phyloP scores from a whole-genome alignment of 768 basidiomycete genomes.

The Trametes elegans region DNA sequence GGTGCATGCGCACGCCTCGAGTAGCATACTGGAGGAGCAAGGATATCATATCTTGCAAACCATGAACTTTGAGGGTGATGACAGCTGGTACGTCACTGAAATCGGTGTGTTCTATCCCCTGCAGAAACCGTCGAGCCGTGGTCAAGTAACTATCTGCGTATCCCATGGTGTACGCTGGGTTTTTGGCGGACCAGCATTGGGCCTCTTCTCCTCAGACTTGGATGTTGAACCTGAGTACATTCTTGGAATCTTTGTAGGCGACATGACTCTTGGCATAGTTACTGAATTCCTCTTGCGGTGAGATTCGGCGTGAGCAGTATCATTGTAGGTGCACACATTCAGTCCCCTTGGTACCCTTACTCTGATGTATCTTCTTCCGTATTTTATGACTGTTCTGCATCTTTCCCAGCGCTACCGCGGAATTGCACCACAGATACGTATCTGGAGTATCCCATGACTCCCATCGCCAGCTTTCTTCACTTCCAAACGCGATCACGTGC shows the following conservation, averaged over 20 bases:
- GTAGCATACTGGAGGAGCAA: not conserved
- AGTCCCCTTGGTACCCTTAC: too few species aligned
- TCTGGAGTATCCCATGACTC: too few species aligned
- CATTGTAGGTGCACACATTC: not conserved
- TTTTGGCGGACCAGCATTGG: constrained; percentile 5
- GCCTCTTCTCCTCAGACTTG: not conserved
- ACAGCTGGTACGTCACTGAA: not conserved
- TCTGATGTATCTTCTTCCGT: too few species aligned
- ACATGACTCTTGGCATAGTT: not conserved
- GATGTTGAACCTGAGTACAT: not conserved
- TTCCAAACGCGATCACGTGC: too few species aligned
- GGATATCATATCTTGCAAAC: not conserved
- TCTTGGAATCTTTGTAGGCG: not conserved
- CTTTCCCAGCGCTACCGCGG: too few species aligned
- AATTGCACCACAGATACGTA: too few species aligned
- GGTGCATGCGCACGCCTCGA: not conserved
- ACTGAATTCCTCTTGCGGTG: too few species aligned
- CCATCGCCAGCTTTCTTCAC: too few species aligned
- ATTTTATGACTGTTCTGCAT: too few species aligned
- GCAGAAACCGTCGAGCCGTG: not conserved
- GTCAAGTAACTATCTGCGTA: not conserved
- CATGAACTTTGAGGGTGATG: not conserved
- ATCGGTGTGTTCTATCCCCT: not conserved
- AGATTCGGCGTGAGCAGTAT: too few species aligned
- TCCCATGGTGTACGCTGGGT: not conserved